These are phyloP conservation scores for Microbotryum violaceum DNA, from an alignment of 1,284 basidiomycete species.

Conservation along the genomic window DNA sequence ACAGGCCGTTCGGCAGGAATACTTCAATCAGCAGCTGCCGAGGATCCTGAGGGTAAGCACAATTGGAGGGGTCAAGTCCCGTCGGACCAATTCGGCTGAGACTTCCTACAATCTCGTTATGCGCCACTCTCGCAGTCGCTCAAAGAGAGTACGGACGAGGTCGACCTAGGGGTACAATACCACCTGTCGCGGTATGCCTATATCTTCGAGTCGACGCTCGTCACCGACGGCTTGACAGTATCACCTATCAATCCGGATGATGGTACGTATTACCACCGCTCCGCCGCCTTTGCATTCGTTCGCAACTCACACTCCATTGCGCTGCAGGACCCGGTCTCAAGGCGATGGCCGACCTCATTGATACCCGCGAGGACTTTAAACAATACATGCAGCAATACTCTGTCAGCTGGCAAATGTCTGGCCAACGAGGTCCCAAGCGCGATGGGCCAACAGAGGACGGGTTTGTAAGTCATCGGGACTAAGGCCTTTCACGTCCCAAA, in stretches of 20 bases:
- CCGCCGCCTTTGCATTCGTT: neutral
- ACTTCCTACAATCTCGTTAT: neutral
- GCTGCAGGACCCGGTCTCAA: conserved; percentile 65
- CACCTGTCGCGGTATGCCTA: conserved; percentile 92
- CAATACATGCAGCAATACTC: conserved; percentile 95
- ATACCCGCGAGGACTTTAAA: conserved; percentile 91
- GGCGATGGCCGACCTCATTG: conserved; percentile 77
- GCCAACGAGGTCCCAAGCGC: conserved; percentile 40
- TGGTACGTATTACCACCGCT: conserved; percentile 39
- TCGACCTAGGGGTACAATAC: conserved; percentile 94
- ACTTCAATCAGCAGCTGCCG: conserved; percentile 93
- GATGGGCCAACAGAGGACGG: conserved; percentile 42
- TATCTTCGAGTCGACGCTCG: conserved; percentile 79
- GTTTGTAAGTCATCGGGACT: conserved; percentile 30
- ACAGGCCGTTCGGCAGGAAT: conserved; percentile 85
- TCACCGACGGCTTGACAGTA: conserved; percentile 78
- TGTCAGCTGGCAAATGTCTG: conserved; percentile 60
- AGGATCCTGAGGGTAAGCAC: conserved; percentile 74
- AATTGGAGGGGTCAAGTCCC: neutral
- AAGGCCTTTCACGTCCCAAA: conserved; percentile 14
- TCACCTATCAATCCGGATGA: conserved; percentile 57
- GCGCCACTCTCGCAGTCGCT: conserved; percentile 54
- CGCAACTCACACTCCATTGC: neutral
- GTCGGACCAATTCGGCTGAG: conserved; percentile 4
- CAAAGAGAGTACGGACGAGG: conserved; percentile 91